Evolutionary conservation across 805 yeast species (phyloP), one percentile per base, ranked within the genome.

Genomic region (Candida manassasensis): DNA sequence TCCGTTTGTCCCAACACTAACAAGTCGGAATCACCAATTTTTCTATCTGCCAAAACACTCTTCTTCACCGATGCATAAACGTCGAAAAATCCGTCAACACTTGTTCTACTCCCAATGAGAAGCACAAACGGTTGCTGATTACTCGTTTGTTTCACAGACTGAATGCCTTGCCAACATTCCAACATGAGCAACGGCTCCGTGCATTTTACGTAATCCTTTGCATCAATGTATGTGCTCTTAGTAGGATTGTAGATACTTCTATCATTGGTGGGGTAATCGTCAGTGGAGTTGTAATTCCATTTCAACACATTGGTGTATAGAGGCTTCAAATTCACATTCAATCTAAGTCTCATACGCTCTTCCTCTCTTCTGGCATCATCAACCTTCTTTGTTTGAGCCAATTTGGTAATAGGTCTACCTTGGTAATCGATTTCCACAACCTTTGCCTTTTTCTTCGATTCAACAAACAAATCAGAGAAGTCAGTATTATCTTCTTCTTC

Each of bases 121-220:
- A 89, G 47, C 19, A 71, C 71, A 53, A 89, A 81, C 0, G 95
- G 88, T 4, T 48, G 59, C 36, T 67, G 71, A 32, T 73, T 74
- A 7, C 73, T 73, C 12, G 84, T 76, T 33, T 76, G 77, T 42
- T 83, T 79, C 0, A 93, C 78, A 4, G 85, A 71, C 44, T 79
- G 81, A 18, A 93, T 74, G 0, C 86, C 83, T 50, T 89, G 95
- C 97, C 97, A 94, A 43, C 95, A 84, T 60, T 93, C 99, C 27
- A 90, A 60, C 53, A 89, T 61, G 29, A 93, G 62, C 28, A 93
- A 66, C 0, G 98, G 98, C 45, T 81, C 84, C 56, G 86, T 82
- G 1, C 75, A 69, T 22, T 67, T 63, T 32, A 73, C 74, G 50
- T 94, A 93, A 3, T 83, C 87, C n/a, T 61, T 64, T 4, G 79